phyloP scores from a whole-genome alignment of 805 yeast species.

The Zygosaccharomyces pseudorouxii region DNA sequence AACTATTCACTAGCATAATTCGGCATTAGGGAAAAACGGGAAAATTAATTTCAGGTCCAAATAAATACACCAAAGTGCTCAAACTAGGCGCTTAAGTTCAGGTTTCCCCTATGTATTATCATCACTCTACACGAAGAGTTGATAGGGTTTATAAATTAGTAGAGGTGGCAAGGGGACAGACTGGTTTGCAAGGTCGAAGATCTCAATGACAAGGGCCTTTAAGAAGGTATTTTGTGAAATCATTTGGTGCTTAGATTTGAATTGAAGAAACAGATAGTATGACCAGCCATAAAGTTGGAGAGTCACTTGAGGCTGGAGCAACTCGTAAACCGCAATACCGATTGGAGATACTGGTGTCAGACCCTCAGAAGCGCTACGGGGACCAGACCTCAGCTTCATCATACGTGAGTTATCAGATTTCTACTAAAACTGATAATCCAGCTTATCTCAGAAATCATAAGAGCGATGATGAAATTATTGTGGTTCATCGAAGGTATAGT shows the following conservation, averaged over 20 bases:
- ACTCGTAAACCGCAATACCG: constrained; percentile 6
- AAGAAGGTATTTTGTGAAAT: neutral
- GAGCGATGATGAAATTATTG: constrained; percentile 20
- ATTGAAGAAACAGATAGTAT: neutral
- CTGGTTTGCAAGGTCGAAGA: neutral
- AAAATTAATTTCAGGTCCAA: neutral
- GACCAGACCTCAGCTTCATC: constrained; percentile 28
- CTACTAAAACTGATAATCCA: constrained; percentile 31
- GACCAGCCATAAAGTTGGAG: constrained; percentile 1
- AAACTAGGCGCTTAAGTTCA: neutral
- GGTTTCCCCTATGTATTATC: neutral
- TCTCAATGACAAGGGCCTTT: neutral
- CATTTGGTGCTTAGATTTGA: neutral
- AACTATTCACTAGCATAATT: neutral
- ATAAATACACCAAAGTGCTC: neutral
- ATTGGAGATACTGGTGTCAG: constrained; percentile 31
- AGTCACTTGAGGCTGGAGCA: neutral
- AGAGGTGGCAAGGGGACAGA: constrained; percentile 9
- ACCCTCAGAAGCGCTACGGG: constrained; percentile 31
- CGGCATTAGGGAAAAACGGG: neutral
- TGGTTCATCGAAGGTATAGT: constrained; percentile 62
- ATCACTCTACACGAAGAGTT: neutral
- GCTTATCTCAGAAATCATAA: constrained; percentile 23
- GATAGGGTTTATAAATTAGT: neutral
- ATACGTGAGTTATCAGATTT: constrained; percentile 33